These are phyloP conservation scores for Trichocomaceae sp. DNA, from an alignment of 2,329 filamentous ascomycete species.

Conservation along the genomic window DNA sequence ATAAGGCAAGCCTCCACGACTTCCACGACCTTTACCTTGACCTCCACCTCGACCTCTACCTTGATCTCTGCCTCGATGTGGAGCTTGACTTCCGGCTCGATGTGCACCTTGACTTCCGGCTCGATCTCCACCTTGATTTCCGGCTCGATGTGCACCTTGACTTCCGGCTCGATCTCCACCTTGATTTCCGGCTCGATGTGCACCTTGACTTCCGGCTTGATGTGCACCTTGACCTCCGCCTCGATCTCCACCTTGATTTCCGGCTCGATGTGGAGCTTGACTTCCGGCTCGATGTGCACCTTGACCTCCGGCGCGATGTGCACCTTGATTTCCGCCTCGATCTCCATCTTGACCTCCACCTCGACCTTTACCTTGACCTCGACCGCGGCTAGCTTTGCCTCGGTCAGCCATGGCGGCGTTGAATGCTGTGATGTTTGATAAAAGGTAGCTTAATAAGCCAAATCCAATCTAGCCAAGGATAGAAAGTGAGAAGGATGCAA, in stretches of 20 bases:
- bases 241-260: not conserved
- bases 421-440: not conserved
- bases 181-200: not conserved
- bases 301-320: too few relatives aligned
- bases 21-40: constrained; percentile 17
- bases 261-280: too few relatives aligned
- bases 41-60: constrained; percentile 6
- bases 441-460: not conserved
- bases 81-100: too few relatives aligned
- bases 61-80: too few relatives aligned
- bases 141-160: too few relatives aligned
- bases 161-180: constrained; percentile 13
- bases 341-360: not conserved
- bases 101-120: not conserved
- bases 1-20: constrained; percentile 21
- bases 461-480: not conserved
- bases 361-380: not conserved
- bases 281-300: not conserved
- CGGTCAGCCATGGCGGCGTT: not conserved
- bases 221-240: not conserved
- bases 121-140: not conserved
- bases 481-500: not conserved
- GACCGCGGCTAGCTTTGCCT: not conserved
- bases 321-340: not conserved
- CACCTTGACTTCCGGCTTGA: not conserved